phyloP scores from a whole-genome alignment of 2,329 filamentous ascomycete species.

The Apiospora pterosperma region DNA sequence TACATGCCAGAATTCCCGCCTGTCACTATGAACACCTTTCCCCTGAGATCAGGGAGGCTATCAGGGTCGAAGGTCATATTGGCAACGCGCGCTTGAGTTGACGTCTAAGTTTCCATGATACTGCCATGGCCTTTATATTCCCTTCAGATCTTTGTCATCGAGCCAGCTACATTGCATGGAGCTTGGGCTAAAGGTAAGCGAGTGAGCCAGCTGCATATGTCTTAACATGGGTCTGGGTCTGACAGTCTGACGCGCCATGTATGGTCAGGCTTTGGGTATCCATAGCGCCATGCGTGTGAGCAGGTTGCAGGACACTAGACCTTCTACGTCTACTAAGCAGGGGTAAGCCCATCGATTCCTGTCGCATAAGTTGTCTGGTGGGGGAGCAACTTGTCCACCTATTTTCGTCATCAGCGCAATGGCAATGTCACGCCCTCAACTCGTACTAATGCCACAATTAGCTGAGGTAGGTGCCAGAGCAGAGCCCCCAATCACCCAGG shows the following conservation, averaged over 20 bases:
- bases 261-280: no score
- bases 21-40: constrained; percentile 41
- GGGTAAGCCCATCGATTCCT: no score
- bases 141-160: no score
- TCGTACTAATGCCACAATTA: constrained; percentile 33
- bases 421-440: constrained; percentile 22
- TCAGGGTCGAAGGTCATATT: constrained; percentile 36
- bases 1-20: constrained; percentile 43
- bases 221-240: no score
- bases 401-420: constrained; percentile 14
- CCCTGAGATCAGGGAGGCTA: constrained; percentile 37
- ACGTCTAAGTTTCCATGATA: constrained; percentile 14
- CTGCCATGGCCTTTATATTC: constrained; percentile 21
- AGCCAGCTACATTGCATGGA: no score
- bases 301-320: constrained; percentile 32
- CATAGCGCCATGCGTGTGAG: no score
- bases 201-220: constrained; percentile 25
- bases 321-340: no score
- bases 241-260: no score
- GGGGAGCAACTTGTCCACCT: no score
- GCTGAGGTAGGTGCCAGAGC: constrained; percentile 29
- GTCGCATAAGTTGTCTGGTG: no score
- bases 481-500: constrained; percentile 9
- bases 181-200: no score
- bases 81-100: constrained; percentile 2